These are phyloP conservation scores for Entoloma clypeatum DNA, from an alignment of 1,284 basidiomycete species.

Conservation along the genomic window DNA sequence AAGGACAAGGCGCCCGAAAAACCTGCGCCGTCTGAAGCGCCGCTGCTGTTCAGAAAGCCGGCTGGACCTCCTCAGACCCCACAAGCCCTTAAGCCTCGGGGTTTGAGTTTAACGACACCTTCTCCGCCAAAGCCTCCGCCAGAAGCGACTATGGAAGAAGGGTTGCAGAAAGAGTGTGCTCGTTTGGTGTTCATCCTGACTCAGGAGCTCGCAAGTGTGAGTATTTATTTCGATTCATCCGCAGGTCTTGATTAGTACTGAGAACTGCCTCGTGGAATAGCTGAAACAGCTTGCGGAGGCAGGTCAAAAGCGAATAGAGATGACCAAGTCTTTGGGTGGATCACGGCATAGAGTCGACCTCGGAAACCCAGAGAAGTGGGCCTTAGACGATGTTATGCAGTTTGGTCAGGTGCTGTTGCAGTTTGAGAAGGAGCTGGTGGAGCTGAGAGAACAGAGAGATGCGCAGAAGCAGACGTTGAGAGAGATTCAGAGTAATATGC, in stretches of 20 bases:
- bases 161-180: conserved; percentile 59
- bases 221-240: conserved; percentile 17
- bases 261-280: conserved; percentile 26
- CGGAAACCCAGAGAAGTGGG: conserved; percentile 48
- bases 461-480: conserved; percentile 41
- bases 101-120: conserved; percentile 7
- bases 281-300: conserved; percentile 37
- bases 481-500: conserved; percentile 58
- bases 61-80: too few relatives aligned
- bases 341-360: conserved; percentile 44
- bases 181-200: conserved; percentile 40
- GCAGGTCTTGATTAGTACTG: conserved; percentile 7
- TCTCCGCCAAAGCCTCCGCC: conserved; percentile 11
- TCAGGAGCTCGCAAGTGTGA: conserved; percentile 53
- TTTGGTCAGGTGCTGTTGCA: conserved; percentile 47
- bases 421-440: conserved; percentile 49
- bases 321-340: conserved; percentile 35
- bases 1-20: conserved; percentile 5
- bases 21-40: background rate
- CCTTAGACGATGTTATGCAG: conserved; percentile 45
- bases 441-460: conserved; percentile 42
- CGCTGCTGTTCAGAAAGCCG: too few relatives aligned
- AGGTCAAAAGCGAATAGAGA: conserved; percentile 28
- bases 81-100: too few relatives aligned
- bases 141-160: conserved; percentile 40